These are phyloP conservation scores for Xylaria sp. DNA, from an alignment of 2,329 filamentous ascomycete genomes.

Conservation along the genomic window DNA sequence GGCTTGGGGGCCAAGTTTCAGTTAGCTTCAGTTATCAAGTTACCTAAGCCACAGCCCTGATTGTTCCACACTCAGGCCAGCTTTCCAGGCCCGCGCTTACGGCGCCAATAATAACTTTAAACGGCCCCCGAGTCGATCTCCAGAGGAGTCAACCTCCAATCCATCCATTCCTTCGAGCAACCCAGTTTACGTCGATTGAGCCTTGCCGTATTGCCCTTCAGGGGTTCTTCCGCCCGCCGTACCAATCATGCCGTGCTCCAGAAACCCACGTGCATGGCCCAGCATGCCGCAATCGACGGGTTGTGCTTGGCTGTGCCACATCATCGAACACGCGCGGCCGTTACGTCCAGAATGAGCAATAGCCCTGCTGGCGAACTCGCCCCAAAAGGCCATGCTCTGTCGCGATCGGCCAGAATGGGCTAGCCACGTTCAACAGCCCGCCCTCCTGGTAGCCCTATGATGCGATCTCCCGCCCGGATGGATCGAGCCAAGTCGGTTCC, in stretches of 20 bases:
- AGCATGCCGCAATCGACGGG: neutral
- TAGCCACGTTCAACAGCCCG: slow-evolving; percentile 2
- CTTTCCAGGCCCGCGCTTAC: slow-evolving; percentile 22
- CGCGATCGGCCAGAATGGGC: slow-evolving; percentile 18
- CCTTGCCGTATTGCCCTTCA: slow-evolving; percentile 9
- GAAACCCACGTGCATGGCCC: neutral
- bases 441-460: slow-evolving; percentile 1
- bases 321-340: neutral
- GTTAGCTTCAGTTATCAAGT: too few species aligned
- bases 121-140: slow-evolving; percentile 16
- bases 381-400: slow-evolving; percentile 17
- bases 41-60: slow-evolving; percentile 16
- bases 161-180: slow-evolving; percentile 15
- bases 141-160: slow-evolving; percentile 14
- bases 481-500: slow-evolving; percentile 12
- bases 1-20: slow-evolving; percentile 21
- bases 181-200: slow-evolving; percentile 8
- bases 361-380: slow-evolving; percentile 18
- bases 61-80: slow-evolving; percentile 9
- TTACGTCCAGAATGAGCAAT: slow-evolving; percentile 14
- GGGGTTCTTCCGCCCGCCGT: slow-evolving; percentile 3
- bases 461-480: slow-evolving; percentile 8
- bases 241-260: neutral
- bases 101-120: slow-evolving; percentile 28
- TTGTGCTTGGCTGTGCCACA: too few species aligned